These are phyloP conservation scores for Populus hybrid DNA, from an alignment of 441 rosid genomes.

Conservation along the genomic window DNA sequence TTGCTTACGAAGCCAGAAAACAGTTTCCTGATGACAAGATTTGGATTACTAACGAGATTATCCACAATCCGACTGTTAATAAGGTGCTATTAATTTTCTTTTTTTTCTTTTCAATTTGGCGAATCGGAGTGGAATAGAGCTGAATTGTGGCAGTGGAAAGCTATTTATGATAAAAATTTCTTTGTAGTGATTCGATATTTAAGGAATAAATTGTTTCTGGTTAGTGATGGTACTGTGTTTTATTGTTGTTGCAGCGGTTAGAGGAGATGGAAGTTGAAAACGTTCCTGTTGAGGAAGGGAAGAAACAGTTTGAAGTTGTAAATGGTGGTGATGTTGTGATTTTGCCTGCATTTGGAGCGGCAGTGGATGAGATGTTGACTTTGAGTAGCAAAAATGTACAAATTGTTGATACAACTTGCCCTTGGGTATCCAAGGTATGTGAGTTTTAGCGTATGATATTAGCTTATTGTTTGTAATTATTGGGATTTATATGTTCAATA, in stretches of 20 bases:
- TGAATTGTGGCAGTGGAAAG: neutral
- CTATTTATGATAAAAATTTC: neutral
- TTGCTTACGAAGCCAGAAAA: conserved; percentile 91
- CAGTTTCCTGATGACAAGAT: conserved; percentile 78
- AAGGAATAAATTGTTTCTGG: neutral
- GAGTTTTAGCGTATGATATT: neutral
- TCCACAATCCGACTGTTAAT: conserved; percentile 92
- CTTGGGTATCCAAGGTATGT: conserved; percentile 92
- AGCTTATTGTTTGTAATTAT: neutral
- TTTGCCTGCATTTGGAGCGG: conserved; percentile 97
- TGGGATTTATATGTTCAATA: neutral
- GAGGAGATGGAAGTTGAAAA: conserved; percentile 79
- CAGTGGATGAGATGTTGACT: conserved; percentile 81
- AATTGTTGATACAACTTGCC: too few relatives aligned
- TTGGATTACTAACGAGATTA: conserved; percentile 93
- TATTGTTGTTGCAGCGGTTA: conserved; percentile 51
- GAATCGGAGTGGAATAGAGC: neutral
- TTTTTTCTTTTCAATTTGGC: neutral
- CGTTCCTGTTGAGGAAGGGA: conserved; percentile 63
- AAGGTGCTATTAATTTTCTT: conserved; percentile 32
- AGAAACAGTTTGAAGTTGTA: conserved; percentile 79
- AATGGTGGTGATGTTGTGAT: conserved; percentile 80
- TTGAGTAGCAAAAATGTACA: conserved; percentile 63
- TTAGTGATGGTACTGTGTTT: conserved; percentile 11
- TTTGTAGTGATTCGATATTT: neutral